Conservation (phyloP, 805 yeast species). For the Starmerella roubikii region DNA sequence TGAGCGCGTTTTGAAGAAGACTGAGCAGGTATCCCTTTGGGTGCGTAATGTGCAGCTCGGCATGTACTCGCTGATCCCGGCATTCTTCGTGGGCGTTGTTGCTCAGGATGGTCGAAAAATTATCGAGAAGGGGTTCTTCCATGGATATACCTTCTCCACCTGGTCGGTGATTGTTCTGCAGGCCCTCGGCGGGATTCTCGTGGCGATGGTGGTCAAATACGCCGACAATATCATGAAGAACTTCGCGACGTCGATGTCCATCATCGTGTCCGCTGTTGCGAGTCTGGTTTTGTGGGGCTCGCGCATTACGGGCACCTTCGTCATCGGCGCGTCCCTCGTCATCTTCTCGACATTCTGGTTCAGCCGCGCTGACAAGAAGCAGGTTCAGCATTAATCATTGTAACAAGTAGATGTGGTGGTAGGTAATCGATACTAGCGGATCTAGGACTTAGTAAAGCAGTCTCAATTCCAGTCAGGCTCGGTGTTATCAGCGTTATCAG, state of each 20-base stretch:
- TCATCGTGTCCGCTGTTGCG: slow-evolving; percentile 29
- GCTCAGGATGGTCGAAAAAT: slow-evolving; percentile 27
- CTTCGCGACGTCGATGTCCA: slow-evolving; percentile 31
- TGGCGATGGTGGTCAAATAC: slow-evolving; percentile 32
- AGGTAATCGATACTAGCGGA: too few species aligned
- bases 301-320: slow-evolving; percentile 25
- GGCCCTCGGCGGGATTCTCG: slow-evolving; percentile 32
- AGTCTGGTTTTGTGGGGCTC: slow-evolving; percentile 28
- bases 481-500: too few species aligned
- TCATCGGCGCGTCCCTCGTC: slow-evolving; percentile 27
- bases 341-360: slow-evolving; percentile 29
- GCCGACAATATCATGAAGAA: slow-evolving; percentile 33
- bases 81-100: slow-evolving; percentile 27
- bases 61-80: slow-evolving; percentile 30
- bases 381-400: too few species aligned
- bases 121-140: slow-evolving; percentile 28
- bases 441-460: too few species aligned
- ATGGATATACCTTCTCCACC: slow-evolving; percentile 30
- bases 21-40: slow-evolving; percentile 29
- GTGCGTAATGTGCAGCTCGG: slow-evolving; percentile 31
- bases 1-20: slow-evolving; percentile 31
- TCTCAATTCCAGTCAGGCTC: too few species aligned
- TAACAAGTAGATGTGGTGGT: too few species aligned
- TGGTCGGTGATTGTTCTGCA: slow-evolving; percentile 29
- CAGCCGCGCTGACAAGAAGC: slow-evolving; percentile 17